A percentile compares a stretch with the other conserved stretches of the same genome.
phyloP scores from a whole-genome alignment of 164 flowering plant species.

The Kalanchoe fedtschenkoi region DNA sequence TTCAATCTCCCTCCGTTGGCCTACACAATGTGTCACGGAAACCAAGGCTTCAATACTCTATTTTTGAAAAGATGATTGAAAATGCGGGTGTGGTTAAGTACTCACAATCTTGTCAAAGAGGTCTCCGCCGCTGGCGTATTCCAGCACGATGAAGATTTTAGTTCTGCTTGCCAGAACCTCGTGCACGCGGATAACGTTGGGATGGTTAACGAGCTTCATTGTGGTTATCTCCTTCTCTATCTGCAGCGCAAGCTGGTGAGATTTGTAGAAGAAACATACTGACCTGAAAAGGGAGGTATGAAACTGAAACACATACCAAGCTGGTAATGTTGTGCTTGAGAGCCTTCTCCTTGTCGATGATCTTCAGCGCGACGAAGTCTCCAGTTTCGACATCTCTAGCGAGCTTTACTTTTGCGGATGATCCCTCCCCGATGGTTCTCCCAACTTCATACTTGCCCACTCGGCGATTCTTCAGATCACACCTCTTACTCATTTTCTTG shows the following conservation, averaged over 20 bases:
- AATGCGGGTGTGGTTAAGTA: not conserved
- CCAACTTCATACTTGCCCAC: slow-evolving; percentile 76
- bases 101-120: slow-evolving; percentile 91
- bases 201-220: slow-evolving; percentile 88
- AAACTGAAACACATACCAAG: slow-evolving; percentile 27
- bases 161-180: slow-evolving; percentile 97
- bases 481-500: not conserved
- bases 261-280: not conserved
- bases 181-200: slow-evolving; percentile 66
- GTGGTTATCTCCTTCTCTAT: slow-evolving; percentile 75
- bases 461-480: slow-evolving; percentile 27
- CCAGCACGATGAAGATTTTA: slow-evolving; percentile 73
- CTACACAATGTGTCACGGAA: slow-evolving; percentile 16
- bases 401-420: slow-evolving; percentile 75
- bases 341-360: slow-evolving; percentile 78
- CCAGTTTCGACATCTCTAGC: slow-evolving; percentile 59
- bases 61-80: not conserved
- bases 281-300: not conserved
- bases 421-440: slow-evolving; percentile 75
- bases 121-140: slow-evolving; percentile 82
- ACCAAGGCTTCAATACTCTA: not conserved
- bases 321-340: slow-evolving; percentile 73
- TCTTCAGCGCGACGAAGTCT: slow-evolving; percentile 64
- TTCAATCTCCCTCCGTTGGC: slow-evolving; percentile 69
- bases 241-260: slow-evolving; percentile 21